Percentiles rank a stretch among this genome's conserved stretches.
These are phyloP conservation scores for Aegilops tauschii DNA, from an alignment of 176 grass and related monocot genomes.

Conservation along the genomic window DNA sequence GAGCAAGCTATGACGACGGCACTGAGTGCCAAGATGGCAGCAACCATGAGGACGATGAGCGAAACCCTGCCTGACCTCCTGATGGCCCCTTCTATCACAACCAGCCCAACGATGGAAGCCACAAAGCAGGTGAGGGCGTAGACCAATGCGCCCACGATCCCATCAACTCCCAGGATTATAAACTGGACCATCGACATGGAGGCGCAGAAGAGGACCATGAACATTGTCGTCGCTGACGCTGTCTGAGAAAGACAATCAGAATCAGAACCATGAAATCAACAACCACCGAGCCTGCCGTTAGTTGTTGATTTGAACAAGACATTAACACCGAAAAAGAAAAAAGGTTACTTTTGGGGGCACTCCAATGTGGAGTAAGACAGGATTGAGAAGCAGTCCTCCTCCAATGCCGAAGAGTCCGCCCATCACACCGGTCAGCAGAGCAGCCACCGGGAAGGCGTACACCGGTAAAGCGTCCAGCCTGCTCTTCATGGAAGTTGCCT, in stretches of 20 bases:
- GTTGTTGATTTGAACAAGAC: not conserved
- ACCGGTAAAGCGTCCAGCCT: slow-evolving; percentile 44
- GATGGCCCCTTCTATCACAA: slow-evolving; percentile 30
- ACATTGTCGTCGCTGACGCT: slow-evolving; percentile 32
- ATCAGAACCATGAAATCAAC: not conserved
- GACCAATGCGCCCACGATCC: slow-evolving; percentile 20
- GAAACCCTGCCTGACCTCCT: slow-evolving; percentile 34
- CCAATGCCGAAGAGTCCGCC: slow-evolving; percentile 73
- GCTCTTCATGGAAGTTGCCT: slow-evolving; percentile 15
- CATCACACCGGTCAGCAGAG: slow-evolving; percentile 51
- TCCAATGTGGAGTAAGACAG: slow-evolving; percentile 58
- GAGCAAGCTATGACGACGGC: slow-evolving; percentile 38
- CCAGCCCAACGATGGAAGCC: slow-evolving; percentile 36
- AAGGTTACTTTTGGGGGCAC: slow-evolving; percentile 64
- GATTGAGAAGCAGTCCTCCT: slow-evolving; percentile 72
- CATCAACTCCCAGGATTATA: slow-evolving; percentile 43
- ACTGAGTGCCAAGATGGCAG: slow-evolving; percentile 36
- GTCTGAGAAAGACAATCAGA: not conserved
- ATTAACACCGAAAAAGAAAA: too few relatives aligned
- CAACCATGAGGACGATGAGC: slow-evolving; percentile 35
- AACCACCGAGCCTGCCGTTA: too few relatives aligned
- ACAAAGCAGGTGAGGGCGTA: slow-evolving; percentile 43
- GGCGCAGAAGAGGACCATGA: slow-evolving; percentile 55
- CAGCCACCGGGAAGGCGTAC: slow-evolving; percentile 48
- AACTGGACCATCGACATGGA: slow-evolving; percentile 68